These are phyloP conservation scores for Trichophyton verrucosum DNA, from an alignment of 2,329 filamentous ascomycete genomes.

Conservation along the genomic window DNA sequence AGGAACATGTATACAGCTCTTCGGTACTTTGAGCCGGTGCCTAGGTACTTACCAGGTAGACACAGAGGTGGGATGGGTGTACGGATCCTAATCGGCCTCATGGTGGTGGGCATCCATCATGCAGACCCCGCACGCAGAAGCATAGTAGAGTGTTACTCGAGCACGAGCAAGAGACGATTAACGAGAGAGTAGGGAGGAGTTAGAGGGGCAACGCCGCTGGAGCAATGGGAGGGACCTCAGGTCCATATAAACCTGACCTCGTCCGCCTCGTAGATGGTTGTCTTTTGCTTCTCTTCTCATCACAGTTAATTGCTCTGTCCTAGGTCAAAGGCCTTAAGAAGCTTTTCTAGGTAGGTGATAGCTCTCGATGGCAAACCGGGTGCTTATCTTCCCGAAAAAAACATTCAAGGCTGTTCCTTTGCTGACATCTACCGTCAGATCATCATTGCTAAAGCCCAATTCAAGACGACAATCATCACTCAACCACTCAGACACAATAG, in stretches of 20 bases:
- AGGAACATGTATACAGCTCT: not conserved
- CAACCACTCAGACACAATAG: not conserved
- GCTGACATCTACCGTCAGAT: not conserved
- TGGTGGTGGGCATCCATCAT: not conserved
- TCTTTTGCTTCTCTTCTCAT: too few relatives aligned
- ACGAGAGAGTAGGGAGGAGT: too few relatives aligned
- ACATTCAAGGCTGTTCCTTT: not conserved
- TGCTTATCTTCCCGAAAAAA: not conserved
- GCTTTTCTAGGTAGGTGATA: too few relatives aligned
- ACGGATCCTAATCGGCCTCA: not conserved
- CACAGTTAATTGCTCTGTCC: too few relatives aligned
- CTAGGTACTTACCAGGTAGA: not conserved
- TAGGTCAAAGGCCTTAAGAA: too few relatives aligned
- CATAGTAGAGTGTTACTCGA: too few relatives aligned
- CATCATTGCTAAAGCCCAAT: not conserved
- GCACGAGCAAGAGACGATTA: too few relatives aligned
- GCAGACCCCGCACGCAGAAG: not conserved
- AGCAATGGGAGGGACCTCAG: too few relatives aligned
- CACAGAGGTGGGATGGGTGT: not conserved
- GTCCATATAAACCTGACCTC: too few relatives aligned
- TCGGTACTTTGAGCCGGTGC: too few relatives aligned
- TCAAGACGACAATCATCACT: not conserved
- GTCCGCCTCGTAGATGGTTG: too few relatives aligned
- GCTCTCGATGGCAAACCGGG: not conserved
- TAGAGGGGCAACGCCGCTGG: too few relatives aligned